Conservation (phyloP, 1,139 yeast genomes). For the Candida labiduridarum region DNA sequence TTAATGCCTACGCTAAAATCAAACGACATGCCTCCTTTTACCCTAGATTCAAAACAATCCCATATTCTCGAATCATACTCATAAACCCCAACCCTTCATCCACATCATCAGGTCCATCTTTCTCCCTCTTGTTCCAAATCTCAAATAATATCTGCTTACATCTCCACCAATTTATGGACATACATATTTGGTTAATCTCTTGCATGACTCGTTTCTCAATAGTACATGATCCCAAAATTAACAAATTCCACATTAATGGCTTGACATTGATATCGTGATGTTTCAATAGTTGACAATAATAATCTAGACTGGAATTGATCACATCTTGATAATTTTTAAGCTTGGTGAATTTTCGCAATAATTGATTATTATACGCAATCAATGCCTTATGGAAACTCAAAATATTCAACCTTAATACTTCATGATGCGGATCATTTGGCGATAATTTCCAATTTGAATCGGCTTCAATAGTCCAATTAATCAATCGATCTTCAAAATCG, state of each 20-base stretch:
- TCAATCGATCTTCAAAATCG: constrained; percentile 51
- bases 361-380: constrained; percentile 45
- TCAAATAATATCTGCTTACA: constrained; percentile 56
- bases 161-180: constrained; percentile 48
- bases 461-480: constrained; percentile 44
- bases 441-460: constrained; percentile 39
- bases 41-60: constrained; percentile 41
- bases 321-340: constrained; percentile 33
- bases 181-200: not conserved
- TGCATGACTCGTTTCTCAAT: constrained; percentile 18
- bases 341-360: constrained; percentile 41
- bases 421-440: constrained; percentile 30
- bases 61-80: constrained; percentile 61
- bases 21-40: constrained; percentile 7
- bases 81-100: constrained; percentile 48
- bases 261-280: constrained; percentile 16
- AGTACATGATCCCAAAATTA: constrained; percentile 50
- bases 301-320: constrained; percentile 32
- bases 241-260: constrained; percentile 52
- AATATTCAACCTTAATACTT: constrained; percentile 39
- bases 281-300: constrained; percentile 32
- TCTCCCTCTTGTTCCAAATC: constrained; percentile 46
- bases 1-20: not conserved
- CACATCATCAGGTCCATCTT: constrained; percentile 36
- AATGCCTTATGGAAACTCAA: constrained; percentile 46